Evolutionary conservation across 176 grass and related monocot species (phyloP).

Genomic region (Paspalum vaginatum): DNA sequence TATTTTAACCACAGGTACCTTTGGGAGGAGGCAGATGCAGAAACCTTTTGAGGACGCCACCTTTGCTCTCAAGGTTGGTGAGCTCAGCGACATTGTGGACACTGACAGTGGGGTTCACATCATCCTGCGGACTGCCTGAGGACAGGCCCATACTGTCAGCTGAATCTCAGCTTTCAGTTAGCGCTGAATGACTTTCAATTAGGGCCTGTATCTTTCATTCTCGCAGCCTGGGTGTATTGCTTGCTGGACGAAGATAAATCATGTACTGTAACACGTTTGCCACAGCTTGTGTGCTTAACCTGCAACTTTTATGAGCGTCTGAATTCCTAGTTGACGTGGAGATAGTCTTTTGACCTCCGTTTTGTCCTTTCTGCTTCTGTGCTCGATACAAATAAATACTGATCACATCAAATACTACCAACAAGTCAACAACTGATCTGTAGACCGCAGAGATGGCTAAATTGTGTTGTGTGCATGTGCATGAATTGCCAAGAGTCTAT

Average conservation of each 20-base stretch:
- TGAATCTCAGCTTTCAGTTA: background rate
- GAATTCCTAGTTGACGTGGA: background rate
- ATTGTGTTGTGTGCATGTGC: too few relatives aligned
- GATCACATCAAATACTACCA: too few relatives aligned
- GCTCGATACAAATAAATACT: too few relatives aligned
- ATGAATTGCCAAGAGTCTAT: too few relatives aligned
- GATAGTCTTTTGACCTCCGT: background rate
- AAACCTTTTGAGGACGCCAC: slow-evolving; percentile 91
- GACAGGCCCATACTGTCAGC: background rate
- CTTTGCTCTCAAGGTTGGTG: slow-evolving; percentile 68
- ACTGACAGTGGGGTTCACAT: slow-evolving; percentile 93
- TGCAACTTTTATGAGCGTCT: background rate
- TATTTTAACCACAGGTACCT: slow-evolving; percentile 52
- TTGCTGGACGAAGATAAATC: background rate
- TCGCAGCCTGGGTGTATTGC: background rate
- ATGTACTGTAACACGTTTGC: slow-evolving; percentile 9
- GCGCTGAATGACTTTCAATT: slow-evolving; percentile 13
- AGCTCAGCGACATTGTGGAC: slow-evolving; percentile 79
- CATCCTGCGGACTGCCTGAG: slow-evolving; percentile 79
- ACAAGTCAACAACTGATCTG: too few relatives aligned
- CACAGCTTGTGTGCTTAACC: slow-evolving; percentile 8
- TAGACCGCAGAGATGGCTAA: too few relatives aligned
- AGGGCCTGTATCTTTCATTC: slow-evolving; percentile 13
- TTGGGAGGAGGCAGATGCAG: slow-evolving; percentile 91
- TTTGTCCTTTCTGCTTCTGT: too few relatives aligned